Base-by-base conservation (phyloP, 495 filamentous ascomycete genomes). In the Penicillium longicatenatum region DNA sequence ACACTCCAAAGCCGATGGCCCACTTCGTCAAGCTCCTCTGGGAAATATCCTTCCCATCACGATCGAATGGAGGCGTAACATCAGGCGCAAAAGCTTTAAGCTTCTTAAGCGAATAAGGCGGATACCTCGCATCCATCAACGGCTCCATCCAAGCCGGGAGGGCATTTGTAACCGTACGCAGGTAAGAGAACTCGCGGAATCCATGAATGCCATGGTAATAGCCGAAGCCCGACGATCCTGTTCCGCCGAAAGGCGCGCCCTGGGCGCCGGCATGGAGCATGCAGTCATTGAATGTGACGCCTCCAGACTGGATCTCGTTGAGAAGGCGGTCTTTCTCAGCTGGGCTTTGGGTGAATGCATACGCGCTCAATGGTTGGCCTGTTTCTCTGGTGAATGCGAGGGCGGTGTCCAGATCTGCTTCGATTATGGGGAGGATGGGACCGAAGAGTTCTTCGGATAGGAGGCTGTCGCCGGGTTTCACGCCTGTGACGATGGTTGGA, bases 371-470 rank as follows among this genome's bases (percentile, higher is more conserved):
- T 0, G 79, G 17, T 85, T 88, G 11, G 60, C 90, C 82, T 9
- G 92, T 82, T 43, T 69, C 62, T 52, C 88, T 85, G 24, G 88
- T 86, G 50, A 86, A 79, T 41, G 73, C 74, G 64, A 94, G 85
- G 26, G 90, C 91, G 37, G 89, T 80, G 59, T 93, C 86, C 4
- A 93, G 78, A 35, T 83, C 71, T 42, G 89, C 83, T 5, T 86
- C 80, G 14, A 90, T 69, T 50, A 95, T 80, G 48, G 89, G 84
- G 41, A 93, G 87, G 47, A 96, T 81, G 1, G 93, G 91, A 3
- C 92, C 93, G 67, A 97, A 97, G 33, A 86, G 82, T 74, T 97
- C 93, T 41, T 92, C 84, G 55, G 72, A 66, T 57, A 95, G 76
- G 62, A 93, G 79, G n/a, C 85, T 74, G 67, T 95, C 91, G 20